phyloP scores from a whole-genome alignment of 2,329 filamentous ascomycete species.

The Clarireedia paspali region DNA sequence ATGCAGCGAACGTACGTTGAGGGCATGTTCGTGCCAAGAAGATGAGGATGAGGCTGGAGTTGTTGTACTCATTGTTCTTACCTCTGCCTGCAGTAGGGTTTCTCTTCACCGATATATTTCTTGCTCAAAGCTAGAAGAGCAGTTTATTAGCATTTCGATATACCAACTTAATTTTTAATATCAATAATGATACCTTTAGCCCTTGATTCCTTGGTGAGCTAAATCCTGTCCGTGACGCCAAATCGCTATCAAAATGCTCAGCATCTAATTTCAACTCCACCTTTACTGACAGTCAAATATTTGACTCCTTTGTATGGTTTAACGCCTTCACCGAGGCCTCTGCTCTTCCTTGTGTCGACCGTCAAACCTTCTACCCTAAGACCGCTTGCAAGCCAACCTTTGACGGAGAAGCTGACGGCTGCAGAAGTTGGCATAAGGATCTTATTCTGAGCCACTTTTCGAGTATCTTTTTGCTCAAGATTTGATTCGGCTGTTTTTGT shows the following conservation, averaged over 20 bases:
- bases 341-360: constrained; percentile 69
- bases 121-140: too few species aligned
- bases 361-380: constrained; percentile 61
- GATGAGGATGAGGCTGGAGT: background rate
- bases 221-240: constrained; percentile 2
- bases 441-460: constrained; percentile 59
- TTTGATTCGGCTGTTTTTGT: too few species aligned
- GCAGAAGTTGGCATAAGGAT: constrained; percentile 75
- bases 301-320: constrained; percentile 98
- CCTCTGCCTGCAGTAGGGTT: too few species aligned
- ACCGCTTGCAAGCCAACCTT: constrained; percentile 61
- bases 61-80: background rate
- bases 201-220: background rate
- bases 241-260: constrained; percentile 11
- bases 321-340: constrained; percentile 76
- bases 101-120: too few species aligned
- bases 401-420: constrained; percentile 62
- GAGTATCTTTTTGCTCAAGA: constrained; percentile 36
- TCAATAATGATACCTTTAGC: background rate
- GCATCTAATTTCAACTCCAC: constrained; percentile 57
- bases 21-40: background rate
- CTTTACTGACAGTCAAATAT: constrained; percentile 72
- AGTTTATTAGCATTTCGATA: too few species aligned
- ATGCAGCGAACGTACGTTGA: constrained; percentile 7
- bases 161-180: background rate